A percentile compares a stretch with the other conserved stretches of the same genome.
Evolutionary conservation across 352 stramenopile genomes (phyloP).

Genomic region (Globisporangium nodosum): DNA sequence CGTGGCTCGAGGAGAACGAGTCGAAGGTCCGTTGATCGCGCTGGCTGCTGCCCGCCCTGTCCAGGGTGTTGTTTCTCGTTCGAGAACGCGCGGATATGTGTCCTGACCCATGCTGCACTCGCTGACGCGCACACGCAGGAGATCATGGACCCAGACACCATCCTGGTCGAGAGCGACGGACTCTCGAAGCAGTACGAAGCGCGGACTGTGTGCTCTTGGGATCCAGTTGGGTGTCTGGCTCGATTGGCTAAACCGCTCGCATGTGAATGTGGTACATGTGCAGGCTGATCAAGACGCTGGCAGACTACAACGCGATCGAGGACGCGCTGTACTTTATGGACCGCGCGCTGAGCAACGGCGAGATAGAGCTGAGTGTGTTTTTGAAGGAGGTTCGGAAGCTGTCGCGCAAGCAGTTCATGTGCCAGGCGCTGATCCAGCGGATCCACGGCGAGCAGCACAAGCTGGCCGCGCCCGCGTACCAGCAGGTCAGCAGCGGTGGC

Average conservation of each 20-base stretch:
- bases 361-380: conserved; percentile 81
- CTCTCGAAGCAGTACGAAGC: conserved; percentile 76
- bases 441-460: conserved; percentile 77
- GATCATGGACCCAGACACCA: conserved; percentile 66
- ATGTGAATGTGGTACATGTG: conserved; percentile 1
- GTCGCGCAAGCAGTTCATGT: conserved; percentile 88
- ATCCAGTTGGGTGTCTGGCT: neutral
- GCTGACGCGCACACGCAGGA: conserved; percentile 24
- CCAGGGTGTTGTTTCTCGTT: too few relatives aligned
- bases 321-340: conserved; percentile 92
- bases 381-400: conserved; percentile 89
- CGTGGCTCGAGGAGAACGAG: conserved; percentile 77
- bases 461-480: conserved; percentile 45
- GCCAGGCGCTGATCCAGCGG: conserved; percentile 83
- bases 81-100: neutral
- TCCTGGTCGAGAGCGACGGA: conserved; percentile 69
- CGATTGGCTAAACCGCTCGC: neutral
- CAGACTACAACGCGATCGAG: conserved; percentile 86
- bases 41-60: neutral
- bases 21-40: conserved; percentile 30
- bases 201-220: neutral
- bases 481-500: conserved; percentile 1
- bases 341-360: conserved; percentile 78
- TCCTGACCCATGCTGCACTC: neutral
- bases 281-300: conserved; percentile 72